These are phyloP conservation scores for Poronia punctata DNA, from an alignment of 495 filamentous ascomycete species.

Conservation along the genomic window DNA sequence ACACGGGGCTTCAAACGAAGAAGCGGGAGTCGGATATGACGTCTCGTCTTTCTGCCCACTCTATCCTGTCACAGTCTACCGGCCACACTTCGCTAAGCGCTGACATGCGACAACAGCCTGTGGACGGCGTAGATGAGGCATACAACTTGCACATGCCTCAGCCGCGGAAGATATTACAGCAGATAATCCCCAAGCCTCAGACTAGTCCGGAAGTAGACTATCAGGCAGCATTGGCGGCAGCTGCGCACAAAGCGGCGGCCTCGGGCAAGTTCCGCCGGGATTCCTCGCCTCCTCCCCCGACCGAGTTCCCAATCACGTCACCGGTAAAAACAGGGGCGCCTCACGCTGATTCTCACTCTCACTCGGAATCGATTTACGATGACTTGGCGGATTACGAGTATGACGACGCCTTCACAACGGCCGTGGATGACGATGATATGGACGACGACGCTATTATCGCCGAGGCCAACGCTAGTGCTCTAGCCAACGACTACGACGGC, in stretches of 20 bases:
- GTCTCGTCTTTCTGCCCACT: slow-evolving; percentile 31
- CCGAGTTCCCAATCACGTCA: slow-evolving; percentile 40
- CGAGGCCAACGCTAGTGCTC: slow-evolving; percentile 85
- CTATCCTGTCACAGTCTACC: slow-evolving; percentile 33
- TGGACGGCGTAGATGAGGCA: slow-evolving; percentile 2
- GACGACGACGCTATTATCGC: slow-evolving; percentile 89
- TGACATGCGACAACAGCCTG: slow-evolving; percentile 15
- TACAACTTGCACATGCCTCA: slow-evolving; percentile 10
- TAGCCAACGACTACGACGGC: slow-evolving; percentile 85
- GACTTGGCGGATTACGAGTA: slow-evolving; percentile 43
- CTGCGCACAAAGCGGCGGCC: slow-evolving; percentile 64
- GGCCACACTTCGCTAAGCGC: slow-evolving; percentile 30
- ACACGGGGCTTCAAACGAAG: slow-evolving; percentile 16
- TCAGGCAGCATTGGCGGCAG: slow-evolving; percentile 73
- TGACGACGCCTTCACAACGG: slow-evolving; percentile 40
- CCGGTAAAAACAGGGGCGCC: slow-evolving; percentile 33
- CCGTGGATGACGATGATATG: slow-evolving; percentile 54
- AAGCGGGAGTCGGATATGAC: slow-evolving; percentile 34
- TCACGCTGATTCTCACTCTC: slow-evolving; percentile 14
- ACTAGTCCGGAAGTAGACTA: slow-evolving; percentile 62
- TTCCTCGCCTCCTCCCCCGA: slow-evolving; percentile 44
- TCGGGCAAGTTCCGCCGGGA: slow-evolving; percentile 61
- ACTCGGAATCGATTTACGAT: slow-evolving; percentile 23
- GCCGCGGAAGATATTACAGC: slow-evolving; percentile 13
- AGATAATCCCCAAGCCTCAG: slow-evolving; percentile 8